A percentile compares a stretch with the other conserved stretches of the same genome.
Conservation (phyloP, 2,329 filamentous ascomycete genomes). For the Westerdykella ornata region DNA sequence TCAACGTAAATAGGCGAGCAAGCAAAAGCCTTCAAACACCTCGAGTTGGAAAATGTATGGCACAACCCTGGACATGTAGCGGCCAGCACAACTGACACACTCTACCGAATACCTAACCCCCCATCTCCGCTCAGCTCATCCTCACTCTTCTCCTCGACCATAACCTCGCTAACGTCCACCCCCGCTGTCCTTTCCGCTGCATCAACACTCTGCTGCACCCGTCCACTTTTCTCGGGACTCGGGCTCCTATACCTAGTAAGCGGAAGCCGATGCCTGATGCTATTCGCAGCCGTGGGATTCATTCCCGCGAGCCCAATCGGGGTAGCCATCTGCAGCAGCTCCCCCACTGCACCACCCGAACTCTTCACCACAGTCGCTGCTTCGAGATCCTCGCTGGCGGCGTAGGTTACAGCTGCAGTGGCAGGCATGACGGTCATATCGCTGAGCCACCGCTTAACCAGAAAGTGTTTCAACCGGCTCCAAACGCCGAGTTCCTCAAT, state of each 20-base stretch:
- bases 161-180: conserved; percentile 27
- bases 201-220: conserved; percentile 7
- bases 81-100: too few relatives aligned
- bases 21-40: too few relatives aligned
- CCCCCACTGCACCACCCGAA: conserved; percentile 23
- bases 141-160: conserved; percentile 39
- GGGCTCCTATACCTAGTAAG: conserved; percentile 24
- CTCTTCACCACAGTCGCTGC: conserved; percentile 10
- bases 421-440: conserved; percentile 25
- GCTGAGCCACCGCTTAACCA: conserved; percentile 39
- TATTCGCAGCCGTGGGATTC: conserved; percentile 31
- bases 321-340: conserved; percentile 31
- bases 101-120: neutral
- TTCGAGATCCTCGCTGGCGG: conserved; percentile 2
- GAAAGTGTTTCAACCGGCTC: conserved; percentile 35
- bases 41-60: too few relatives aligned
- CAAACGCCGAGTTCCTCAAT: conserved; percentile 38
- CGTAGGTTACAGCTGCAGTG: conserved; percentile 3
- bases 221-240: conserved; percentile 28
- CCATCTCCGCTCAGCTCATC: conserved; percentile 32
- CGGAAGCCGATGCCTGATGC: conserved; percentile 15
- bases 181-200: conserved; percentile 14
- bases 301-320: conserved; percentile 34
- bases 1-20: too few relatives aligned
- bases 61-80: too few relatives aligned